A percentile compares a stretch with the other conserved stretches of the same genome.
Conservation (phyloP, 2,329 filamentous ascomycete species). For the Colletotrichum sp. region DNA sequence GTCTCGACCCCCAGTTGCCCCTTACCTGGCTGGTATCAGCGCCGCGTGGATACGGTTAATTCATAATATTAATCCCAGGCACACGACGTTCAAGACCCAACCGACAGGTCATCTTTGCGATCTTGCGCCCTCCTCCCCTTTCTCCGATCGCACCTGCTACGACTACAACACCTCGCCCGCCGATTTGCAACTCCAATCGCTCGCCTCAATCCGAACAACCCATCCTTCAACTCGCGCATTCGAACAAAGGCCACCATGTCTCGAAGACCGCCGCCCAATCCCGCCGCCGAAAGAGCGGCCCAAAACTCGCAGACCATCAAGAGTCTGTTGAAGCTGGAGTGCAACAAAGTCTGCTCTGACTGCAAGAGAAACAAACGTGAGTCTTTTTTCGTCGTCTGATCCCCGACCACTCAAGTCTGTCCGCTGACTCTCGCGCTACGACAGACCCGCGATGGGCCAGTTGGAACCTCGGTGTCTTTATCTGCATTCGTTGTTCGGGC, state of each 20-base stretch:
- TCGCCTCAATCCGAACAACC: not conserved
- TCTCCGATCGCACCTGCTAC: not conserved
- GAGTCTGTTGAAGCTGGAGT: slow-evolving; percentile 89
- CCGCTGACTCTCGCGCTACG: slow-evolving; percentile 10
- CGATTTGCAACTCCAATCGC: not conserved
- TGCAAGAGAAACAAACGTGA: slow-evolving; percentile 98
- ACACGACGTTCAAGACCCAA: not conserved
- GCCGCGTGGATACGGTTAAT: slow-evolving; percentile 7
- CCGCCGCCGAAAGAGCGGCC: slow-evolving; percentile 84
- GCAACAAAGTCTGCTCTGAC: slow-evolving; percentile 96
- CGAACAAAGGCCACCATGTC: slow-evolving; percentile 64
- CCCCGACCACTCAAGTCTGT: not conserved
- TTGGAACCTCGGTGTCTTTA: slow-evolving; percentile 96
- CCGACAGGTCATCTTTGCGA: slow-evolving; percentile 12
- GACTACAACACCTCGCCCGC: not conserved
- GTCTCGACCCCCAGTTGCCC: slow-evolving; percentile 15
- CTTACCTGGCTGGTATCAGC: slow-evolving; percentile 19
- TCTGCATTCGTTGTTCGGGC: slow-evolving; percentile 98
- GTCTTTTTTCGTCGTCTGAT: slow-evolving; percentile 35
- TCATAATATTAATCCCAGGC: slow-evolving; percentile 13
- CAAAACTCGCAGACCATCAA: slow-evolving; percentile 96
- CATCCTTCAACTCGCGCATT: not conserved
- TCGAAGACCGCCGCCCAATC: slow-evolving; percentile 75
- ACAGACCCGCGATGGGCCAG: slow-evolving; percentile 97
- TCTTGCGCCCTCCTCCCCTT: not conserved